phyloP scores from a whole-genome alignment of 805 yeast genomes.

The Saccharomycopsis babjevae region DNA sequence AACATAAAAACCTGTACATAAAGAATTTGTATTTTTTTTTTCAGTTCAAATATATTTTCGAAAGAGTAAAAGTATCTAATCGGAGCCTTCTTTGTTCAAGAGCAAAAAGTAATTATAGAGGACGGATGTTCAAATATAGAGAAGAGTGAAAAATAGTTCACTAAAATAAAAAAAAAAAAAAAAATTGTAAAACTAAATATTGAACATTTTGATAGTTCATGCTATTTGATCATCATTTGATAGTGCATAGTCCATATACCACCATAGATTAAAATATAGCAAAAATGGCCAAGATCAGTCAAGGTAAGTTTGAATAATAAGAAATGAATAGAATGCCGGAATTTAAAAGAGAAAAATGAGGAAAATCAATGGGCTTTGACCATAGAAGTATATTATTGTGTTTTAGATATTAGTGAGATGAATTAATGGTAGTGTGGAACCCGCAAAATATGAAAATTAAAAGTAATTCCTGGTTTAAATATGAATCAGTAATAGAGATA shows the following conservation, averaged over 20 bases:
- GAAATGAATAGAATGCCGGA: neutral
- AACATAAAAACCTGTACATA: no score
- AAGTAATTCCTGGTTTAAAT: neutral
- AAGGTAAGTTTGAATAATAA: conserved; percentile 34
- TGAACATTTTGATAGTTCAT: neutral
- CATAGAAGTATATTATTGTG: neutral
- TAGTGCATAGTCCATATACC: neutral
- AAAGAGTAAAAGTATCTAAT: neutral
- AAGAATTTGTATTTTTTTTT: no score
- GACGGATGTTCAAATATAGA: neutral
- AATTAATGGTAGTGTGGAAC: no score
- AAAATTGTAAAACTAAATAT: neutral
- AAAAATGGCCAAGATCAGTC: conserved; percentile 56
- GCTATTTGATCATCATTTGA: neutral
- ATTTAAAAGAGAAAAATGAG: neutral
- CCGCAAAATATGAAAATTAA: neutral
- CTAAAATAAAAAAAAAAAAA: neutral
- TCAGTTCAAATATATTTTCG: no score
- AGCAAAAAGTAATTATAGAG: no score
- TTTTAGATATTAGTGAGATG: neutral
- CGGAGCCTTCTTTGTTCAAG: no score
- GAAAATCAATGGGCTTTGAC: no score
- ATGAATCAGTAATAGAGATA: neutral
- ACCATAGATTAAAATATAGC: conserved; percentile 23
- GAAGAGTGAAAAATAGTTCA: neutral